Conservation (phyloP, 192 early-diverging fungal species). For the Tieghemiomyces parasiticus region DNA sequence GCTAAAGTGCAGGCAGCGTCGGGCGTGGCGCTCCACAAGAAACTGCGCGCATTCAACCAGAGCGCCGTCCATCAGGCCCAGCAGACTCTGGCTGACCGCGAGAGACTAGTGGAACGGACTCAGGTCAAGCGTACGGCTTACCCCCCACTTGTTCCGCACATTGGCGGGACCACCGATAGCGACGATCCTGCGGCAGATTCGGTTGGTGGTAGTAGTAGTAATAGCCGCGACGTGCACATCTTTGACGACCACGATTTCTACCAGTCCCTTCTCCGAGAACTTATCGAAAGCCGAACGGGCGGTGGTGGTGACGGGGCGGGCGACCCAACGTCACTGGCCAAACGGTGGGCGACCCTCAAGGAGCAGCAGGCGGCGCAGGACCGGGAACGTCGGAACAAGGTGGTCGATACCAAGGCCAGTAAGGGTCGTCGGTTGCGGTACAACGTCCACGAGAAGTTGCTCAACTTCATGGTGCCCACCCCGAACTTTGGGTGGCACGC, state of each 20-base stretch:
- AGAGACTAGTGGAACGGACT: conserved; percentile 74
- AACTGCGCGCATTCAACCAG: conserved; percentile 94
- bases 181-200: too few relatives aligned
- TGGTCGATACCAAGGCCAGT: conserved; percentile 72
- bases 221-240: conserved; percentile 56
- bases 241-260: conserved; percentile 98
- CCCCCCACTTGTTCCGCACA: conserved; percentile 5
- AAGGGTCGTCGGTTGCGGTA: conserved; percentile 89
- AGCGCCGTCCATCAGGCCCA: conserved; percentile 57
- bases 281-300: conserved; percentile 87
- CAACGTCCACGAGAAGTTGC: conserved; percentile 90
- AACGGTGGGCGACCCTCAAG: conserved; percentile 73
- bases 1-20: conserved; percentile 66
- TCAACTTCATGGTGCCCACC: conserved; percentile 92
- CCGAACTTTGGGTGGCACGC: conserved; percentile 87
- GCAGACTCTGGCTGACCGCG: conserved; percentile 49
- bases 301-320: too few relatives aligned
- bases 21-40: conserved; percentile 58
- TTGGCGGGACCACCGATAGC: conserved; percentile 11
- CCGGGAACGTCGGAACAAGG: conserved; percentile 47
- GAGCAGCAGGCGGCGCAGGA: conserved; percentile 42
- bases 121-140: conserved; percentile 66
- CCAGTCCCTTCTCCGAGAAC: conserved; percentile 79
- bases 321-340: conserved; percentile 63
- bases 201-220: too few relatives aligned